A percentile compares a stretch with the other conserved stretches of the same genome.
phyloP scores from a whole-genome alignment of 1,284 basidiomycete species.

The Cerrena zonata region DNA sequence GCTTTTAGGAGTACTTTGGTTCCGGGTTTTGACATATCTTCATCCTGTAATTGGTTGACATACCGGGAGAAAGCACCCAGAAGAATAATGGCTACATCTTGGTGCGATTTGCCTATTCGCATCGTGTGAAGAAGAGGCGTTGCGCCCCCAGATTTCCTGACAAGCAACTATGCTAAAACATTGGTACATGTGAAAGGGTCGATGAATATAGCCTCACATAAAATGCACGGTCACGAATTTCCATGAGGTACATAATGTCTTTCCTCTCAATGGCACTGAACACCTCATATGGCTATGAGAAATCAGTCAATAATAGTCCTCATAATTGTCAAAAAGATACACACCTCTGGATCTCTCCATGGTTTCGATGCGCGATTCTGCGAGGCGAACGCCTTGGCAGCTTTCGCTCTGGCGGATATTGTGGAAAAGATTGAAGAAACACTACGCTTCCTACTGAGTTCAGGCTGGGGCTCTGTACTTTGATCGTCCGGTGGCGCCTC shows the following conservation, averaged over 20 bases:
- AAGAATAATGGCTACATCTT: conserved; percentile 70
- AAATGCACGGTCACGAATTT: conserved; percentile 71
- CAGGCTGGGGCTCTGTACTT: not conserved
- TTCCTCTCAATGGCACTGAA: conserved; percentile 69
- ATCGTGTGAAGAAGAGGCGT: conserved; percentile 78
- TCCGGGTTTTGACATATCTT: conserved; percentile 55
- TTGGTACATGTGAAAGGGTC: not conserved
- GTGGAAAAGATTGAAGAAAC: conserved; percentile 21
- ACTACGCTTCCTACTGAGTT: conserved; percentile 16
- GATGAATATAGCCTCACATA: conserved; percentile 41
- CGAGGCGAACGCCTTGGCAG: conserved; percentile 7
- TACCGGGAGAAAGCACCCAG: conserved; percentile 77
- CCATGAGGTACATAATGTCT: conserved; percentile 72
- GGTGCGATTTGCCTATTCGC: conserved; percentile 67
- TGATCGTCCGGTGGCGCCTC: not conserved
- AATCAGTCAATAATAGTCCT: not conserved
- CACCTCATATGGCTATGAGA: conserved; percentile 61
- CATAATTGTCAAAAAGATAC: conserved; percentile 6
- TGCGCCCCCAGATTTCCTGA: conserved; percentile 66
- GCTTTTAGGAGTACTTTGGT: conserved; percentile 66
- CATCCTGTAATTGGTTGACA: conserved; percentile 72
- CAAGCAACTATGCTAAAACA: conserved; percentile 50
- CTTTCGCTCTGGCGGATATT: conserved; percentile 17
- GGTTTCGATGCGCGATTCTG: conserved; percentile 11
- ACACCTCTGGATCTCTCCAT: conserved; percentile 63